Evolutionary conservation across 1,139 yeast genomes (phyloP).

Genomic region (Kodamaea suecica): DNA sequence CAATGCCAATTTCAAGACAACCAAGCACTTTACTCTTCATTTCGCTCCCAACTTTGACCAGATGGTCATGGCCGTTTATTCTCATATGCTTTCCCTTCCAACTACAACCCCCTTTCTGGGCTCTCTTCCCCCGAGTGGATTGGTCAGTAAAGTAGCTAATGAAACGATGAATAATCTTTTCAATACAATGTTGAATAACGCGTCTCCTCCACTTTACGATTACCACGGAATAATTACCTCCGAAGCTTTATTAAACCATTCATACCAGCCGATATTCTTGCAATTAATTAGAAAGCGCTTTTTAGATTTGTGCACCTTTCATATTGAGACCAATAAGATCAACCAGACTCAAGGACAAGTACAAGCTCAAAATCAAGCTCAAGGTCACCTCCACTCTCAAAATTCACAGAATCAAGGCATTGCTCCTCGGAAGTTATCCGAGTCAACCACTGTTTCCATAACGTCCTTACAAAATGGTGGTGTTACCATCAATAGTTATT

Average conservation of each 20-base stretch:
- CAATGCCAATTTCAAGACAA: constrained; percentile 15
- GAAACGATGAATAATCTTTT: constrained; percentile 37
- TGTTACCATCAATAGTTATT: constrained; percentile 13
- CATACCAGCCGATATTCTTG: constrained; percentile 42
- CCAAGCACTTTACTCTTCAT: constrained; percentile 32
- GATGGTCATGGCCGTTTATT: constrained; percentile 35
- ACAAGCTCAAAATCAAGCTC: constrained; percentile 1
- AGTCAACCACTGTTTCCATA: constrained; percentile 25
- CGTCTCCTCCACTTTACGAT: constrained; percentile 30
- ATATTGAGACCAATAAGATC: constrained; percentile 11
- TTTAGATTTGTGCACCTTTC: constrained; percentile 37
- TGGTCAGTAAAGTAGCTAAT: constrained; percentile 43
- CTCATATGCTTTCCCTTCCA: constrained; percentile 38
- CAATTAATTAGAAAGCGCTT: constrained; percentile 44
- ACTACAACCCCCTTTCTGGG: constrained; percentile 50
- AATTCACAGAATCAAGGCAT: constrained; percentile 4
- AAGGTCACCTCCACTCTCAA: constrained; percentile 4
- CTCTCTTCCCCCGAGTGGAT: constrained; percentile 42
- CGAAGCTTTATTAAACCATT: constrained; percentile 32
- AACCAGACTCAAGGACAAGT: constrained; percentile 5
- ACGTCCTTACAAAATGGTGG: constrained; percentile 15
- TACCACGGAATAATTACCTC: constrained; percentile 31
- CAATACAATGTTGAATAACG: constrained; percentile 14
- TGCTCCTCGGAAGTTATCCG: constrained; percentile 20
- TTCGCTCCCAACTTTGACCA: constrained; percentile 40